Evolutionary conservation across 805 yeast species (phyloP), one percentile per base, ranked within the genome.

Genomic region (Nakazawaea ernobii): DNA sequence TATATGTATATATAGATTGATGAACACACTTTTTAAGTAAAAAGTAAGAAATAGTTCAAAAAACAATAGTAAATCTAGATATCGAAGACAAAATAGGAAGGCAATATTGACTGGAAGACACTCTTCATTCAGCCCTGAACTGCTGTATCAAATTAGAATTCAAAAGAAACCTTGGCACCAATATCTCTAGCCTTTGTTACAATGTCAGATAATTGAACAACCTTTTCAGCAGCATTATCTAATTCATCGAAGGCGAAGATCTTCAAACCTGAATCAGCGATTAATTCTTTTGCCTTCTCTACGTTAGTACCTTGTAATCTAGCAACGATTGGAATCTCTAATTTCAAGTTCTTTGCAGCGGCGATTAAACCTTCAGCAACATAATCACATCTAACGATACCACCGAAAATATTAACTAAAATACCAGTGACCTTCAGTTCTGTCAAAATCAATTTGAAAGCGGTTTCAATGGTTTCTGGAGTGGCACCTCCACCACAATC

Each of bases 401-500:
- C 99, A 69, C 99, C 99, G 63, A 94, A 94, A 63, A 94, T 94
- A 81, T 94, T 94, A 65, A 94, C 98, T 60, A 94, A 92, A 68
- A 94, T 94, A 65, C 97, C 96, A 61, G 86, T 81, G 57, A 94
- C 97, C 61, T 82, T 80, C 63, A 80, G 71, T 74, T 94, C 97
- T 51, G 94, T 79, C 65, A 95, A 75, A 62, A 94, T 92, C 69
- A 94, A 80, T 71, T 83, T 85, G 76, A 94, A 92, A 49, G 98
- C 99, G 72, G 86, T 86, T 75, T 91, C 95, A 65, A 94, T 94
- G 62, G 99, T 92, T 72, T 88, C 86, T 57, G 98, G 97, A 54
- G 98, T 94, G 60, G 99, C 99, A 70, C 97, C 96, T 77, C 99
- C 99, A 77, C 99, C 99, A 71, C 97, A 94, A 77, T 94, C 99